Conservation (phyloP, 1,284 basidiomycete species). For the Mycosarcoma mackinlayi region DNA sequence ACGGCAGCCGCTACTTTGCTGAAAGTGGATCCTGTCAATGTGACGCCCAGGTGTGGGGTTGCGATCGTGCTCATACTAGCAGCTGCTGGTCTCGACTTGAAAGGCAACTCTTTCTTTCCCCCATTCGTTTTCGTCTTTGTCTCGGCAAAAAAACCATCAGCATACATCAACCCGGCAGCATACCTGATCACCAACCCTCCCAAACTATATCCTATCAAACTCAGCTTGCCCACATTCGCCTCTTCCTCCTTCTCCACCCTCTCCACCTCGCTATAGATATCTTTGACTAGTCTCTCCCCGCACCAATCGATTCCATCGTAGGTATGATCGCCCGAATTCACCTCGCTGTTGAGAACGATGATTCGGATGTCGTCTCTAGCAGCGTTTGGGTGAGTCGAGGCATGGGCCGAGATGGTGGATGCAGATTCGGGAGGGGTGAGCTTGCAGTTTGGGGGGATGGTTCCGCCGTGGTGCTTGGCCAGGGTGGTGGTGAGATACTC, state of each 20-base stretch:
- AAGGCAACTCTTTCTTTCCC: conserved; percentile 1
- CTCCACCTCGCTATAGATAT: conserved; percentile 69
- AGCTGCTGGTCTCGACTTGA: conserved; percentile 25
- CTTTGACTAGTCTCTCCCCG: conserved; percentile 77
- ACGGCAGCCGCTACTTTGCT: conserved; percentile 75
- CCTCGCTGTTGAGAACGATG: conserved; percentile 72
- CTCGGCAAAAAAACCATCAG: conserved; percentile 64
- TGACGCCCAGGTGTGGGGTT: conserved; percentile 80
- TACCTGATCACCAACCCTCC: conserved; percentile 84
- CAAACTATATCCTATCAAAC: conserved; percentile 74
- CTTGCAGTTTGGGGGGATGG: conserved; percentile 15
- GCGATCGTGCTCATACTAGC: conserved; percentile 79
- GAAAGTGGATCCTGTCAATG: conserved; percentile 64
- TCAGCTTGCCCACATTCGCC: conserved; percentile 26
- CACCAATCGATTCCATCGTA: conserved; percentile 83
- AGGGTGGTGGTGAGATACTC: conserved; percentile 71
- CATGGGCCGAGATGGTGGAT: conserved; percentile 13
- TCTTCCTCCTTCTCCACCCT: conserved; percentile 33
- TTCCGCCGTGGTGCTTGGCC: conserved; percentile 62
- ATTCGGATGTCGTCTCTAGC: conserved; percentile 60
- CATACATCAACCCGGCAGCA: conserved; percentile 78
- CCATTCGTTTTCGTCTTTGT: neutral
- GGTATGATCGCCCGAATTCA: conserved; percentile 74
- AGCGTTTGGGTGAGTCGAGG: conserved; percentile 21
- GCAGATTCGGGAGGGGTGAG: conserved; percentile 22